Evolutionary conservation across 2,329 filamentous ascomycete species (phyloP).

Genomic region (Neonectria sp.): DNA sequence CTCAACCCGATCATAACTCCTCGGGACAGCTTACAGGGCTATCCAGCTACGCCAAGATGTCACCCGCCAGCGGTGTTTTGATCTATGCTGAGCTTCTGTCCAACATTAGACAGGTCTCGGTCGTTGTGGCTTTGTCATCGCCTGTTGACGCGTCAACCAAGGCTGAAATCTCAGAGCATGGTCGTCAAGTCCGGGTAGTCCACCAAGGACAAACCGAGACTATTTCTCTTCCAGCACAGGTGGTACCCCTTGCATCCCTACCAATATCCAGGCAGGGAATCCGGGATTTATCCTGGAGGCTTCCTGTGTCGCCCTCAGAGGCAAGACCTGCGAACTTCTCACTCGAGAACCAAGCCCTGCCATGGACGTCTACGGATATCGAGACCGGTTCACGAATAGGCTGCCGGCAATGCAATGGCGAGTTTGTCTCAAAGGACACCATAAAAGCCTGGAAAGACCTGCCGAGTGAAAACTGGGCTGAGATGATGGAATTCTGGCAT

Average conservation of each 20-base stretch:
- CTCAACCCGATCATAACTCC: neutral
- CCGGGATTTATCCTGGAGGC: conserved; percentile 66
- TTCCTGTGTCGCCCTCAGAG: conserved; percentile 58
- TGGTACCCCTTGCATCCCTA: conserved; percentile 53
- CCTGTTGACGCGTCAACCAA: conserved; percentile 59
- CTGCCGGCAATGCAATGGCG: conserved; percentile 58
- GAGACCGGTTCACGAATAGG: conserved; percentile 56
- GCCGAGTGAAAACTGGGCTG: conserved; percentile 97
- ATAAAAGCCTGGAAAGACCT: conserved; percentile 87
- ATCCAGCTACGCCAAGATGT: conserved; percentile 28
- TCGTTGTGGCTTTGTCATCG: conserved; percentile 67
- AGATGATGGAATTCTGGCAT: conserved; percentile 99
- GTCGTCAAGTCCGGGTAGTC: conserved; percentile 62
- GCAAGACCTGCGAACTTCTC: conserved; percentile 45
- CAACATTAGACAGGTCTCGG: conserved; percentile 75
- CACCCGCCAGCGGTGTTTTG: conserved; percentile 41
- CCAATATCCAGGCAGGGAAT: conserved; percentile 54
- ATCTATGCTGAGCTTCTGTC: conserved; percentile 77
- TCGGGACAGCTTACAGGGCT: neutral
- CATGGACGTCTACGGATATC: conserved; percentile 72
- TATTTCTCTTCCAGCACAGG: conserved; percentile 61
- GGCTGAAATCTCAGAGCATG: conserved; percentile 61
- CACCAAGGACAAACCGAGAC: conserved; percentile 58
- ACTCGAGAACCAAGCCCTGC: conserved; percentile 59
- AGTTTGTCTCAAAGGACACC: conserved; percentile 55